phyloP scores from a whole-genome alignment of 2,329 filamentous ascomycete species.

The Aulographum hederae region DNA sequence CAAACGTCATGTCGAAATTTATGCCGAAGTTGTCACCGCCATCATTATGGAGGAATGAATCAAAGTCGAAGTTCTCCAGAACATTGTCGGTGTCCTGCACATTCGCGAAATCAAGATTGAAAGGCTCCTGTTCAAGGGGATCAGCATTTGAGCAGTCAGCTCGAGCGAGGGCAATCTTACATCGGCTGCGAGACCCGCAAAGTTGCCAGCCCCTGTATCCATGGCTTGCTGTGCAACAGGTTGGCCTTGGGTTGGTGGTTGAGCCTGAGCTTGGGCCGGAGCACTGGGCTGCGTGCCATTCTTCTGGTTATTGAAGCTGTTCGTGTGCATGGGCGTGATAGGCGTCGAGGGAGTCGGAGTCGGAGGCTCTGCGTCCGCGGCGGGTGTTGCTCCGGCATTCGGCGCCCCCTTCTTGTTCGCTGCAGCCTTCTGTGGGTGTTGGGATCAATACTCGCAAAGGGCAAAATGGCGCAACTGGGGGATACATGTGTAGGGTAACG shows the following conservation, averaged over 20 bases:
- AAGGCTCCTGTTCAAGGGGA: slow-evolving; percentile 15
- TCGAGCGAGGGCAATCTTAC: slow-evolving; percentile 10
- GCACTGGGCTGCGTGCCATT: slow-evolving; percentile 17
- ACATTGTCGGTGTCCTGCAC: slow-evolving; percentile 45
- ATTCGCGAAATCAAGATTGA: slow-evolving; percentile 20
- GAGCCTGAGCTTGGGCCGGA: slow-evolving; percentile 9
- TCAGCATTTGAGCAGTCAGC: slow-evolving; percentile 3
- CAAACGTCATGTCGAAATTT: too few species aligned
- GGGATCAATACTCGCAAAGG: background rate
- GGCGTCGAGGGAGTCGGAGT: slow-evolving; percentile 30
- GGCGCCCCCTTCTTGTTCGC: slow-evolving; percentile 19
- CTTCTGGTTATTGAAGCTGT: slow-evolving; percentile 18
- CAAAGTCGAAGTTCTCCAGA: slow-evolving; percentile 49
- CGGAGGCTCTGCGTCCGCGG: slow-evolving; percentile 23
- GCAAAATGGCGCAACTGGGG: too few species aligned
- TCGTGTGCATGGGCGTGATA: slow-evolving; percentile 24
- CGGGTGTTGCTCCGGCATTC: slow-evolving; percentile 20
- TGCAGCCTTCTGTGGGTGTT: slow-evolving; percentile 17
- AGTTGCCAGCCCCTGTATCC: background rate
- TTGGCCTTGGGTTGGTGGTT: background rate
- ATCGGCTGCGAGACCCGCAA: too few species aligned
- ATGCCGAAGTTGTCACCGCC: too few species aligned
- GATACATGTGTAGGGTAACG: background rate
- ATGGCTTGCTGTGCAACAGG: background rate
- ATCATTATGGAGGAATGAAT: slow-evolving; percentile 40